Percentiles rank a stretch among this genome's conserved stretches.
These are phyloP conservation scores for Neurospora discreta DNA, from an alignment of 495 filamentous ascomycete species.

Conservation along the genomic window DNA sequence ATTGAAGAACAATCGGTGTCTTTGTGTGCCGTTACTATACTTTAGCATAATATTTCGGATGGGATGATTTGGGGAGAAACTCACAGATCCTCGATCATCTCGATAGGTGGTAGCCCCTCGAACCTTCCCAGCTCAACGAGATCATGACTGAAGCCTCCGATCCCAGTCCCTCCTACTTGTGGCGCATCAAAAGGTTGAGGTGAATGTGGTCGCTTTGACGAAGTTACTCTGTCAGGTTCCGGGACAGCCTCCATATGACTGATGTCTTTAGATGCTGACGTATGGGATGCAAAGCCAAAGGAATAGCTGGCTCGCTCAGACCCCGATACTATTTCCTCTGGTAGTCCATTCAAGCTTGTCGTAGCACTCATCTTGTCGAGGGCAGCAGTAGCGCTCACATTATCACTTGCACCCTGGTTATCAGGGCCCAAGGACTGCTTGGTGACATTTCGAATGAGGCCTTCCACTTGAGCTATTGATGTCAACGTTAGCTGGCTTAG, in stretches of 20 bases:
- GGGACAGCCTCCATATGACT: not conserved
- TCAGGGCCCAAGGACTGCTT: slow-evolving; percentile 2
- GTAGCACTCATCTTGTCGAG: not conserved
- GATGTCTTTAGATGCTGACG: not conserved
- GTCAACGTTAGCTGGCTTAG: not conserved
- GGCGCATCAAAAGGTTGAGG: not conserved
- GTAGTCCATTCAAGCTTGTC: not conserved
- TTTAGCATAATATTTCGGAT: not conserved
- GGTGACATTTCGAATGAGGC: slow-evolving; percentile 26
- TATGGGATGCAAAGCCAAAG: not conserved
- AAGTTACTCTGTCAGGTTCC: not conserved
- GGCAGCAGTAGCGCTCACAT: not conserved
- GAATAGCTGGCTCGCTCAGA: not conserved
- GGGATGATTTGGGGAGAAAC: slow-evolving; percentile 1
- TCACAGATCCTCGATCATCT: slow-evolving; percentile 39
- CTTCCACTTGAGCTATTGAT: slow-evolving; percentile 35
- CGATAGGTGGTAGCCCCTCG: slow-evolving; percentile 31
- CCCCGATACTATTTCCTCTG: not conserved
- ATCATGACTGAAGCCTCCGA: slow-evolving; percentile 5
- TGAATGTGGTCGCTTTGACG: not conserved
- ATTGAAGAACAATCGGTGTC: slow-evolving; percentile 21
- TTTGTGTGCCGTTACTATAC: not conserved
- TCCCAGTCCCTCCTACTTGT: not conserved
- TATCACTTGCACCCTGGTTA: not conserved
- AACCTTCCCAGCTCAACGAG: slow-evolving; percentile 31